phyloP scores from a whole-genome alignment of 192 early-diverging fungal genomes.

The Backusella tarrabulga region DNA sequence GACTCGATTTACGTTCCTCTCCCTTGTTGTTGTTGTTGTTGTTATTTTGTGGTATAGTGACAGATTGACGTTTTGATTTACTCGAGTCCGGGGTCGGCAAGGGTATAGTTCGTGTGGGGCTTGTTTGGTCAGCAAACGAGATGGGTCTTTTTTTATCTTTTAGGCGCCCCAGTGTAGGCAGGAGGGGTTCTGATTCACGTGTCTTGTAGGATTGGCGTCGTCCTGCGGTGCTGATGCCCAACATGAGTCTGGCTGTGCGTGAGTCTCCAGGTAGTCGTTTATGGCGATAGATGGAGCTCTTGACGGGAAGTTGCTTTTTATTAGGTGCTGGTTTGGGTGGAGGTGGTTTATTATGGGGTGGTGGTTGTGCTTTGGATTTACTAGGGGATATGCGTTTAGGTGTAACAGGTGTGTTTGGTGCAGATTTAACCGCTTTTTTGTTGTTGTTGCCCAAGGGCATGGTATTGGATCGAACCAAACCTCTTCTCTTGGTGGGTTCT shows the following conservation, averaged over 20 bases:
- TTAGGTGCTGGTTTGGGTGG: background rate
- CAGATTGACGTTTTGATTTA: constrained; percentile 17
- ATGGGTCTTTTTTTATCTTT: constrained; percentile 16
- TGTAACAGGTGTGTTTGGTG: background rate
- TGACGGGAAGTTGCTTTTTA: constrained; percentile 9
- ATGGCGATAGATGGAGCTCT: constrained; percentile 15
- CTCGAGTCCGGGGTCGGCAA: background rate
- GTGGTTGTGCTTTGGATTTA: constrained; percentile 1
- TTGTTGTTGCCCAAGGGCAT: constrained; percentile 1
- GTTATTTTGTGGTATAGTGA: background rate
- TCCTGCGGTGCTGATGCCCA: constrained; percentile 21
- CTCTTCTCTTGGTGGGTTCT: background rate
- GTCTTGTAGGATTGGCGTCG: background rate
- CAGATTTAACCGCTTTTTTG: background rate
- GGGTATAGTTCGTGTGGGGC: background rate
- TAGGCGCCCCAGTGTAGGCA: background rate
- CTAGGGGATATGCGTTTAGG: background rate
- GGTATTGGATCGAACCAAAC: constrained; percentile 7
- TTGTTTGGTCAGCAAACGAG: constrained; percentile 1
- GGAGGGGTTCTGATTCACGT: background rate
- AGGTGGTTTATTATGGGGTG: background rate
- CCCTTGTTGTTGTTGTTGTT: background rate
- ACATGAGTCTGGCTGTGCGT: constrained; percentile 25
- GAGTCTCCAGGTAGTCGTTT: constrained; percentile 21
- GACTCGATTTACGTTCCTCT: background rate